Evolutionary conservation across 768 basidiomycete genomes (phyloP), one percentile per base, ranked within the genome.

Genomic region (Phylloporus arenicola): DNA sequence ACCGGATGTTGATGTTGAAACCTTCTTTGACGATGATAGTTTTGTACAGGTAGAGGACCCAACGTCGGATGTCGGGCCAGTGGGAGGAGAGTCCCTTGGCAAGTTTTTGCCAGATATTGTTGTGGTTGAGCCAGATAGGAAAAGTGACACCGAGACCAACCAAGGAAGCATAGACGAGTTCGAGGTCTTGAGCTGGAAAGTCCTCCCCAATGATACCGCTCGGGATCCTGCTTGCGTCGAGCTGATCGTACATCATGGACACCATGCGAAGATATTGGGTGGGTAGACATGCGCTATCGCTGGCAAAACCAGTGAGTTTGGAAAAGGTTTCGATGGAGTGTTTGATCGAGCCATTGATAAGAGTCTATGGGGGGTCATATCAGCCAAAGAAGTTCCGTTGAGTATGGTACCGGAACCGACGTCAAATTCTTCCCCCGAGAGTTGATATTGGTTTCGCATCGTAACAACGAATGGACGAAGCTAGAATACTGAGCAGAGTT

Each of bases 21-120:
- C 53, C 38, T 11, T 46, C 46, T 12, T 30, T 38, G 37, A n/a
- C 24, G 48, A 65, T 53, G 27, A 58, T 33, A 2, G 52, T 41
- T 16, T 33, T 27, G 40, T 65, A 54, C 4, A 67, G 12, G 48
- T 56, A 65, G 39, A 65, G 51, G 6, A 63, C 20, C 65, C 64
- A 68, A 1, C 47, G 54, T 16, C 65, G 64, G 27, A 68, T 57
- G 27, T 63, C 57, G 11, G 54, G 37, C 61, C 64, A 66, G 11
- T 59, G 54, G 12, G 41, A 12, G 17, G 39, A 46, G 16, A 66
- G 55, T 3, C 40, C 43, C 20, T 54, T 53, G 30, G 41, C 14
- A n/a, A 66, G 63, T 12, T 46, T 34, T 19, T 47, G 16, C 42
- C 35, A 34, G 30, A 58, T 37, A 14, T 58, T 57, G 12, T 35